Base-by-base conservation (phyloP, 371 early-diverging fungal species). In the Circinella umbellata region DNA sequence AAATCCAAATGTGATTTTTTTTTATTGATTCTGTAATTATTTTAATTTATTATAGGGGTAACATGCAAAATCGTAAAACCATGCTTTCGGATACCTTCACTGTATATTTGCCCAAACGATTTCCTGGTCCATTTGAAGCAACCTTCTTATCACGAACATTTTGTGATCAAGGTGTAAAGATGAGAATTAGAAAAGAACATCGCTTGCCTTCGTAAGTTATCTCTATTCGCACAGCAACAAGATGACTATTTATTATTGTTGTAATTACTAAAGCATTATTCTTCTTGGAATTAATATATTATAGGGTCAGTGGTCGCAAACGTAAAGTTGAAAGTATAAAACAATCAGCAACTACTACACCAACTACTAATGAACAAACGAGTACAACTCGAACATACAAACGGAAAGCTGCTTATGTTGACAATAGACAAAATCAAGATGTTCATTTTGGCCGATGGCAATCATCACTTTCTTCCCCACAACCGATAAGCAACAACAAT, bases 31-130 rank as follows among this genome's bases (percentile, higher is more conserved):
- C 2, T 27, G 27, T 27, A 51, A 51, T 51, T 5, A 51, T 17
- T 15, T 51, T 14, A 27, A 27, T 42, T 60, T 53, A 37, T 35
- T 65, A 47, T 70, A 82, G 82, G 63, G 80, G 76, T 3, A 55
- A 63, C 37, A 75, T 78, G 20, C 69, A 78, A 48, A 82, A 77
- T 37, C 73, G 78, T 15, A 76, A 76, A 62, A 73, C 75, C 13
- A 61, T 70, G 46, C 78, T 79, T 65, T 90, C 92, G 15, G 84
- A 90, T 4, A 77, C 84, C 17, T 93, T 92, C 69, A 90, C 86
- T 17, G 96, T 95, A 3, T 95, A 89, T 73, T 87, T 93, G 39
- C 91, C 96, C 20, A 97, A 97, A 77, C 90, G 89, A 64, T 98
- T 95, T 69, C 96, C 98, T 1, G 98, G 98, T 9, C 93, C 96